Conservation (phyloP, 2,329 filamentous ascomycete species). For the Fusarium miscanthi region DNA sequence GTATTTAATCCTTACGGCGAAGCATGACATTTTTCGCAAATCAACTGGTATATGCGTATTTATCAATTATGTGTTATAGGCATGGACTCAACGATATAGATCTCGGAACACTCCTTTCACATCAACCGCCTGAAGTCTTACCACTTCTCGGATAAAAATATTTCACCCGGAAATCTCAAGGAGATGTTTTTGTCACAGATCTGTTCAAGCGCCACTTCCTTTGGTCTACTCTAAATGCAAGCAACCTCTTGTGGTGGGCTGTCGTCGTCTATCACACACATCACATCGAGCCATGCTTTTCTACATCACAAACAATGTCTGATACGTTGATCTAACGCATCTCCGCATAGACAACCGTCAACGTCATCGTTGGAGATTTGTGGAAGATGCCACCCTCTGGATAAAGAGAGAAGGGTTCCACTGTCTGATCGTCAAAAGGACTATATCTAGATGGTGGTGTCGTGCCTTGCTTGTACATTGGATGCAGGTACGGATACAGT, state of each 20-base stretch:
- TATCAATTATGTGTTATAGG: conserved; percentile 11
- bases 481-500: conserved; percentile 13
- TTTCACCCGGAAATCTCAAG: not conserved
- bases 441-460: conserved; percentile 2
- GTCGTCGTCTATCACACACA: conserved; percentile 19
- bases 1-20: conserved; percentile 21
- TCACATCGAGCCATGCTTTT: conserved; percentile 22
- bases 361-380: not conserved
- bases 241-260: conserved; percentile 9
- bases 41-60: conserved; percentile 6
- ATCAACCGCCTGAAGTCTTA: not conserved
- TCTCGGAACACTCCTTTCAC: not conserved
- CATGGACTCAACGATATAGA: conserved; percentile 19
- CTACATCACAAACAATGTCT: not conserved
- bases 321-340: conserved; percentile 4
- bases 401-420: not conserved
- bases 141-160: not conserved
- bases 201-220: conserved; percentile 15
- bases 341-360: not conserved
- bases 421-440: not conserved
- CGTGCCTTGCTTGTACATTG: conserved; percentile 9
- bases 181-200: conserved; percentile 13
- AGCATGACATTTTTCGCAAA: conserved; percentile 6
- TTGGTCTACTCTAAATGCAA: not conserved
- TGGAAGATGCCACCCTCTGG: not conserved